Conservation (phyloP, 2,329 filamentous ascomycete species). For the Clonostachys rosea region DNA sequence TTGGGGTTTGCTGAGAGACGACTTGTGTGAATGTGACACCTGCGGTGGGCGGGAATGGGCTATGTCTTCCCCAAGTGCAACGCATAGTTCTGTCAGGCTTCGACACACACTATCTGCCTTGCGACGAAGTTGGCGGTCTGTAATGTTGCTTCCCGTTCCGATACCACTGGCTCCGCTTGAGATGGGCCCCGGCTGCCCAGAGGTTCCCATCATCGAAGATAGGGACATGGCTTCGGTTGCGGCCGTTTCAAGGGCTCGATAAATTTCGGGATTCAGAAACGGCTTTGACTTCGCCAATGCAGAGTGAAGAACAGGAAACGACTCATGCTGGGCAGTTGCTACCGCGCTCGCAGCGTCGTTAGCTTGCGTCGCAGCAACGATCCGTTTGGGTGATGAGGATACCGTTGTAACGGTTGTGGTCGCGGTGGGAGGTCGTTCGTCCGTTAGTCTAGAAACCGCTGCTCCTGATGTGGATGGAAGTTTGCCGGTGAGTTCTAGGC, state of each 20-base stretch:
- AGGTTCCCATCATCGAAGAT: conserved; percentile 70
- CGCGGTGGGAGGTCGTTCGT: conserved; percentile 83
- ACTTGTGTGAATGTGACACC: conserved; percentile 1
- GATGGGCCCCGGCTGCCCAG: conserved; percentile 64
- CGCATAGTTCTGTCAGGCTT: conserved; percentile 85
- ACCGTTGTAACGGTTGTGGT: conserved; percentile 88
- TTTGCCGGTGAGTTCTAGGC: conserved; percentile 86
- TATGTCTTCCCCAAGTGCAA: conserved; percentile 68
- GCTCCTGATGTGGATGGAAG: conserved; percentile 77
- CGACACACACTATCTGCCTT: conserved; percentile 93
- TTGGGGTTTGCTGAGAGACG: too few relatives aligned
- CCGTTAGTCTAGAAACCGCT: conserved; percentile 67
- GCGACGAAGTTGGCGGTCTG: conserved; percentile 80
- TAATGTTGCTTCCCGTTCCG: conserved; percentile 47
- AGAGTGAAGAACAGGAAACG: conserved; percentile 74
- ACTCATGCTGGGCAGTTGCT: conserved; percentile 35
- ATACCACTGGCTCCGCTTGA: conserved; percentile 63
- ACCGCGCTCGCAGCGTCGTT: conserved; percentile 29
- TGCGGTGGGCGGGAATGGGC: conserved; percentile 23
- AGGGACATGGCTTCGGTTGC: conserved; percentile 78
- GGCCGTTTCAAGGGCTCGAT: conserved; percentile 73
- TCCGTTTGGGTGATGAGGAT: conserved; percentile 80
- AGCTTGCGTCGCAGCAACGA: conserved; percentile 11
- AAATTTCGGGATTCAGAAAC: conserved; percentile 67
- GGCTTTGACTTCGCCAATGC: conserved; percentile 75